These are phyloP conservation scores for Voacanga thouarsii DNA, from an alignment of 257 asterid genomes.

Conservation along the genomic window DNA sequence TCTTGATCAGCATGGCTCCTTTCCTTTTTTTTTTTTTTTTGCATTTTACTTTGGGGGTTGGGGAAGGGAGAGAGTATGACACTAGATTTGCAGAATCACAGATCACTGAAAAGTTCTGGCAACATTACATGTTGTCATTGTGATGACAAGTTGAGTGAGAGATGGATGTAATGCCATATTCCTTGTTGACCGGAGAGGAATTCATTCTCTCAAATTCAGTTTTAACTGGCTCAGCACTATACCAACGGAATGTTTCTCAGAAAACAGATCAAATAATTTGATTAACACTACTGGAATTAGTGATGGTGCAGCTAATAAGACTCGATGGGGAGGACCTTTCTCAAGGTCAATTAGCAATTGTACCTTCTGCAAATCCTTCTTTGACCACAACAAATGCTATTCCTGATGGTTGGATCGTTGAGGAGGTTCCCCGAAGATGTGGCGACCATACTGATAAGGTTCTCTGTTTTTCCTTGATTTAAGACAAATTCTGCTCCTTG, in stretches of 20 bases:
- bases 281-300: not conserved
- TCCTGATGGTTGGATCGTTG: conserved; percentile 85
- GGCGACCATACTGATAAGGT: conserved; percentile 45
- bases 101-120: not conserved
- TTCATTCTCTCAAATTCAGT: not conserved
- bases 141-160: not conserved
- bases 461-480: conserved; percentile 14
- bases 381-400: conserved; percentile 31
- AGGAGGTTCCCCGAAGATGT: conserved; percentile 57
- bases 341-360: conserved; percentile 31
- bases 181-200: not conserved
- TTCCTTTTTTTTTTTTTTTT: too few species aligned
- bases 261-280: not conserved
- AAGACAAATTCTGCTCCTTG: not conserved
- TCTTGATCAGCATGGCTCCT: too few species aligned
- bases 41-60: too few species aligned
- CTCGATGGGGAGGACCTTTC: conserved; percentile 30
- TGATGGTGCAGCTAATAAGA: conserved; percentile 22
- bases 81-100: not conserved
- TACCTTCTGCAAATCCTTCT: conserved; percentile 26
- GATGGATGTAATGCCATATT: not conserved
- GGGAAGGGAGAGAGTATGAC: too few species aligned
- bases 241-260: not conserved
- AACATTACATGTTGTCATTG: not conserved
- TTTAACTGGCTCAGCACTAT: not conserved